Evolutionary conservation across 139 green algal genomes (phyloP).

Genomic region (Chlorella sp.): DNA sequence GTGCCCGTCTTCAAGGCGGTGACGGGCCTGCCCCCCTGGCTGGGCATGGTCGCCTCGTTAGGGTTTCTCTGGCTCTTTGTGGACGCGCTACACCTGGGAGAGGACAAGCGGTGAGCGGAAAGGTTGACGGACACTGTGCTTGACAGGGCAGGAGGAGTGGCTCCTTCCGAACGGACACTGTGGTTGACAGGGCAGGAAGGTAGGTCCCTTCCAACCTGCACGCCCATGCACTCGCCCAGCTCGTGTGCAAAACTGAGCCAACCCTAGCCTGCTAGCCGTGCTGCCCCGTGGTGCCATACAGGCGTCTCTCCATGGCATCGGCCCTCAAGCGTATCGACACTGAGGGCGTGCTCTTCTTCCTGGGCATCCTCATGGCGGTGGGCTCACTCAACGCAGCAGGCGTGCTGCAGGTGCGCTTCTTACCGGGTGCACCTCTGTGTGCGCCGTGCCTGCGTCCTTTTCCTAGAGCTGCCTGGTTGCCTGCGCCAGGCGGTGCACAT

Average conservation of each 20-base stretch:
- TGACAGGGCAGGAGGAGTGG: no score
- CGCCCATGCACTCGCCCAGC: background rate
- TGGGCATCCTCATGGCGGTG: slow-evolving; percentile 65
- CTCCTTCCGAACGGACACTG: no score
- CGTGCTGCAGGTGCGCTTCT: background rate
- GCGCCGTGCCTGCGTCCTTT: background rate
- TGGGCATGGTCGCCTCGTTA: slow-evolving; percentile 67
- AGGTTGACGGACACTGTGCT: no score
- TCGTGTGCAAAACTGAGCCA: no score
- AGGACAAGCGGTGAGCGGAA: no score
- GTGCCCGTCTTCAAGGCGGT: slow-evolving; percentile 61
- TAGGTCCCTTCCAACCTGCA: background rate
- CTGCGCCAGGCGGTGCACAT: background rate
- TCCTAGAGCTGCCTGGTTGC: background rate
- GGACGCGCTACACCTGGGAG: slow-evolving; percentile 63
- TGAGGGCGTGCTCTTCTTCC: slow-evolving; percentile 74
- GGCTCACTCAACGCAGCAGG: slow-evolving; percentile 46
- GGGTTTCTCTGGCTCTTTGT: slow-evolving; percentile 67
- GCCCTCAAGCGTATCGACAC: slow-evolving; percentile 24
- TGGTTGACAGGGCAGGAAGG: slow-evolving; percentile 25
- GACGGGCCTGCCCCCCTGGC: slow-evolving; percentile 62
- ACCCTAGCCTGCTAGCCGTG: background rate
- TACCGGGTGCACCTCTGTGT: no score
- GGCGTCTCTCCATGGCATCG: no score
- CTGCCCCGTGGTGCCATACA: slow-evolving; percentile 9